Evolutionary conservation across 139 green algal genomes (phyloP), one percentile per base, ranked within the genome.

Genomic region (Yamagishiella unicocca): DNA sequence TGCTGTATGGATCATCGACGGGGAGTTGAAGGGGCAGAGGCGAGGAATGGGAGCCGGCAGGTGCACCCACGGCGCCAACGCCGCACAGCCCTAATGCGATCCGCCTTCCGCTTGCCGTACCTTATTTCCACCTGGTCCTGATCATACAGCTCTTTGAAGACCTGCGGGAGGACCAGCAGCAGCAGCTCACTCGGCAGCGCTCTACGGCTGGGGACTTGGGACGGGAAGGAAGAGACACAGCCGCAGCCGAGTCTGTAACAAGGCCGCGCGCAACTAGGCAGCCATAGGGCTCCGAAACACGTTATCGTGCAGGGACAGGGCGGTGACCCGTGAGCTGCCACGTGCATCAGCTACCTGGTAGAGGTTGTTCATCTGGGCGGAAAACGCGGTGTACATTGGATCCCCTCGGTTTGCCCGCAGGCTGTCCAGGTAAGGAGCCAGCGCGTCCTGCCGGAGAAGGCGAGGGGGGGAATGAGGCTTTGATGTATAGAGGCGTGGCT

Each of bases 71-170:
- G n/a, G n/a, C n/a, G n/a, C n/a, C n/a, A n/a, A n/a, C n/a, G n/a
- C n/a, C n/a, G n/a, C n/a, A n/a, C n/a, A n/a, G n/a, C n/a, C n/a
- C n/a, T n/a, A n/a, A n/a, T n/a, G n/a, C n/a, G n/a, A n/a, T 29
- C 33, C 29, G 38, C 21, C 21, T 5, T 17, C 24, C 40, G 27
- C 12, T 21, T 14, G 1, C 33, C 81, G 5, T 45, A 87, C 81
- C 67, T 55, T 22, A 87, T 87, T 27, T 87, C 82, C 4, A 14
- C 3, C 53, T 87, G 66, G 46, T 87, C 82, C 22, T 87, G 67
- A 4, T 87, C 82, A 22, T 87, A 64, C 25, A 87, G 67, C 25
- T 87, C 46, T 46, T 80, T 80, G 33, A 87, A 80, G 10, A 87
- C 66, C 80, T 86, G 80, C 21, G 58, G 22, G 14, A 9, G n/a